Evolutionary conservation across 768 basidiomycete genomes (phyloP).

Genomic region (Mycena epipterygia): DNA sequence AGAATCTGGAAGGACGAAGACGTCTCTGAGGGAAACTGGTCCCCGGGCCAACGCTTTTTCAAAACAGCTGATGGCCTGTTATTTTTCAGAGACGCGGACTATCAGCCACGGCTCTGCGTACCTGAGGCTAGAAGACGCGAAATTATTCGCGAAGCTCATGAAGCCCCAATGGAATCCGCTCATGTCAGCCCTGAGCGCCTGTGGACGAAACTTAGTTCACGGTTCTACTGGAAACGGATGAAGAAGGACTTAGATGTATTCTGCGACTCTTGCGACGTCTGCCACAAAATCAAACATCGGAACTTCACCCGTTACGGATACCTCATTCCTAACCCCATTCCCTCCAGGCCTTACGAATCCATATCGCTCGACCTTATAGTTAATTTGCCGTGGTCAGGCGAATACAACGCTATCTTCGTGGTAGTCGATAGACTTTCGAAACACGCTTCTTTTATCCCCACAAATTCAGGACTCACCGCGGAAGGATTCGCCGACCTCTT

Average conservation of each 20-base stretch:
- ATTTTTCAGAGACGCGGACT: too few relatives aligned
- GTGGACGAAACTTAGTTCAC: too few relatives aligned
- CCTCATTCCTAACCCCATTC: constrained; percentile 42
- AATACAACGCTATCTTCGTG: constrained; percentile 13
- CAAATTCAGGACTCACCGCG: not conserved
- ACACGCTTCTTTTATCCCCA: constrained; percentile 28
- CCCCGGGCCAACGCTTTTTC: too few relatives aligned
- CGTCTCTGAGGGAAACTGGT: too few relatives aligned
- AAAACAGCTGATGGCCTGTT: too few relatives aligned
- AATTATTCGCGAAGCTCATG: too few relatives aligned
- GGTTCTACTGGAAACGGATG: constrained; percentile 5
- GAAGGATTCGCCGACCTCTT: not conserved
- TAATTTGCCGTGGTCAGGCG: constrained; percentile 38
- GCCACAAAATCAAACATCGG: not conserved
- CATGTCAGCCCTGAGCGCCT: too few relatives aligned
- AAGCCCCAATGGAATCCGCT: too few relatives aligned
- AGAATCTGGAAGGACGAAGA: too few relatives aligned
- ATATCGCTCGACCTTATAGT: constrained; percentile 45
- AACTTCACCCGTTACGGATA: constrained; percentile 11
- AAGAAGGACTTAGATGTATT: not conserved
- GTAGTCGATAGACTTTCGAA: not conserved
- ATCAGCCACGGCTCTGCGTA: too few relatives aligned
- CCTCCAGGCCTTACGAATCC: constrained; percentile 34
- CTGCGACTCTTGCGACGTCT: not conserved
- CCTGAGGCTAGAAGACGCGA: too few relatives aligned